Evolutionary conservation across 2,329 filamentous ascomycete genomes (phyloP).

Genomic region (Daldinia eschscholtzii): DNA sequence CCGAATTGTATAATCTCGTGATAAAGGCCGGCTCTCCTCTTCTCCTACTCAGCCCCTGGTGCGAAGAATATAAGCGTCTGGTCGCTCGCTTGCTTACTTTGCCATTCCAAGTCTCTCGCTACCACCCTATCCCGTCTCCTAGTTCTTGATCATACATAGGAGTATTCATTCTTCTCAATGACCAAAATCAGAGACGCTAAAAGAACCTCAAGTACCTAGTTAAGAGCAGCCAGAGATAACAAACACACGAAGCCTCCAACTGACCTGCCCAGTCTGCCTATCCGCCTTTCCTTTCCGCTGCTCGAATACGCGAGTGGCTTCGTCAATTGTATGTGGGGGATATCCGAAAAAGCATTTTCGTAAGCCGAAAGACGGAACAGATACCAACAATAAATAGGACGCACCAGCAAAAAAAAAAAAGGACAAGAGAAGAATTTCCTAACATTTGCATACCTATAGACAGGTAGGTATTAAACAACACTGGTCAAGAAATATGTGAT

Average conservation of each 20-base stretch:
- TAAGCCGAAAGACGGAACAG: neutral
- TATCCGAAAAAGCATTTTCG: conserved; percentile 30
- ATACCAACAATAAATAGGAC: neutral
- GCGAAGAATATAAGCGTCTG: neutral
- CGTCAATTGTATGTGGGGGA: conserved; percentile 21
- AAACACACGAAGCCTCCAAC: neutral
- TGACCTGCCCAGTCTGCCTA: neutral
- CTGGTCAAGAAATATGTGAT: conserved; percentile 28
- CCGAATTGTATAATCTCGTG: neutral
- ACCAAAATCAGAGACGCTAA: neutral
- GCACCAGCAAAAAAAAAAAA: neutral
- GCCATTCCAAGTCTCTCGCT: neutral
- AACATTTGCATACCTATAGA: conserved; percentile 39
- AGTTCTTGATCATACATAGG: too few species aligned
- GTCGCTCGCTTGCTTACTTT: neutral
- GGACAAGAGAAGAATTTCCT: conserved; percentile 37
- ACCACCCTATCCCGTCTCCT: neutral
- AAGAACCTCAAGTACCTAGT: neutral
- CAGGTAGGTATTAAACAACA: conserved; percentile 36
- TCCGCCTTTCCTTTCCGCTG: neutral
- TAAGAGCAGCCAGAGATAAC: neutral
- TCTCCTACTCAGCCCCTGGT: neutral
- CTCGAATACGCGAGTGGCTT: conserved; percentile 1
- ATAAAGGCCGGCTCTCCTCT: neutral
- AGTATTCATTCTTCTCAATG: neutral